These are phyloP conservation scores for Aspergillus unguis DNA, from an alignment of 2,329 filamentous ascomycete genomes.

Conservation along the genomic window DNA sequence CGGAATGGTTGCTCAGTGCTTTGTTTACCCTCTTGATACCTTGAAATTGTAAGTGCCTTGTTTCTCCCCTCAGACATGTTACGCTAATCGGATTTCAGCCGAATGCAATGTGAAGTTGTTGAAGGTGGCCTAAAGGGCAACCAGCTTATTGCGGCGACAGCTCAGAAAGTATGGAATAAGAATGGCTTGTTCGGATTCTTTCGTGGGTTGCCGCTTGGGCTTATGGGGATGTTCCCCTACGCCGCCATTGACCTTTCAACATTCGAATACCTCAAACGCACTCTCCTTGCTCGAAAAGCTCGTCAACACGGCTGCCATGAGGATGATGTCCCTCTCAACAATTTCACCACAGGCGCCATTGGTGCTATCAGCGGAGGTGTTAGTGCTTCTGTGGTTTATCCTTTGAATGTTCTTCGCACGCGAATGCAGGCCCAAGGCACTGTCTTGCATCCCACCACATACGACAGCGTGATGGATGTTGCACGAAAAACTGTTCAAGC, in stretches of 20 bases:
- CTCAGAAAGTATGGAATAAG: slow-evolving; percentile 77
- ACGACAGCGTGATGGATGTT: slow-evolving; percentile 88
- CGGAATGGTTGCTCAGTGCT: slow-evolving; percentile 93
- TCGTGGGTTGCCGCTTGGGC: slow-evolving; percentile 86
- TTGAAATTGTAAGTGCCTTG: slow-evolving; percentile 53
- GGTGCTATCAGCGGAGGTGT: slow-evolving; percentile 89
- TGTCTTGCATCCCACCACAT: slow-evolving; percentile 82
- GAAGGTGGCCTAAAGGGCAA: slow-evolving; percentile 80
- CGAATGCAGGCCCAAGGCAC: slow-evolving; percentile 93
- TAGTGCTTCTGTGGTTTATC: slow-evolving; percentile 91
- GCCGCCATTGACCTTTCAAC: slow-evolving; percentile 94
- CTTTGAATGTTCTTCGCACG: slow-evolving; percentile 88
- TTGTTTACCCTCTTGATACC: slow-evolving; percentile 86
- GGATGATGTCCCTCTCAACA: slow-evolving; percentile 75
- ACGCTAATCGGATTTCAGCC: slow-evolving; percentile 43
- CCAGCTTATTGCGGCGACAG: slow-evolving; percentile 75
- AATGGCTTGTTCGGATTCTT: slow-evolving; percentile 77
- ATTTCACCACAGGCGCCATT: slow-evolving; percentile 80
- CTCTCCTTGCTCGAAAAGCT: slow-evolving; percentile 68
- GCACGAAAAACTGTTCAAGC: slow-evolving; percentile 75
- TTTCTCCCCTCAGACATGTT: not conserved
- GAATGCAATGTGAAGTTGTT: slow-evolving; percentile 93
- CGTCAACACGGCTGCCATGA: slow-evolving; percentile 68
- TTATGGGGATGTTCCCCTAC: slow-evolving; percentile 96
- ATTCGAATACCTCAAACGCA: slow-evolving; percentile 85